phyloP scores from a whole-genome alignment of 257 asterid species.

The Solanum chiquidenum region DNA sequence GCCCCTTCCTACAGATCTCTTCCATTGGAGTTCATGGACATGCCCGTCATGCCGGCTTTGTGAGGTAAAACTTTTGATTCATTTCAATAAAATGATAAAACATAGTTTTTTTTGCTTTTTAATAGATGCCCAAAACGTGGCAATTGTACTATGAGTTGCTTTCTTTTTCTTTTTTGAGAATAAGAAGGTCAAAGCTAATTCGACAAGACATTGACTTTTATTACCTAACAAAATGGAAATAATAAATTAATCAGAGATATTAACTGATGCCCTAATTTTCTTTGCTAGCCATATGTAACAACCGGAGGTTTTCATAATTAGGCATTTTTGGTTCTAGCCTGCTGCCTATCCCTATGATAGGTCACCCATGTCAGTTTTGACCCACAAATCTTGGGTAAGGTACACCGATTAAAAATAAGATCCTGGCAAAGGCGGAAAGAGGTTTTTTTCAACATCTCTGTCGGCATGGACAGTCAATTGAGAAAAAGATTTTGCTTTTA shows the following conservation, averaged over 20 bases:
- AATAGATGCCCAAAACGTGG: not conserved
- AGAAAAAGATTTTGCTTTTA: not conserved
- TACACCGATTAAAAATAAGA: not conserved
- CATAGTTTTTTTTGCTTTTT: not conserved
- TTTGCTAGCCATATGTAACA: not conserved
- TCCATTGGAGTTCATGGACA: slow-evolving; percentile 97
- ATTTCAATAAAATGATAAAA: not conserved
- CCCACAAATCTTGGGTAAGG: not conserved
- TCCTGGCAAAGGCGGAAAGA: not conserved
- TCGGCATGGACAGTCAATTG: not conserved
- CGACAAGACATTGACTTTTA: not conserved
- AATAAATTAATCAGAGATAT: not conserved
- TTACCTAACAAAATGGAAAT: not conserved
- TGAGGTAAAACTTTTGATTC: slow-evolving; percentile 51
- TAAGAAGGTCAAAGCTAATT: not conserved
- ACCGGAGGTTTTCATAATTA: not conserved
- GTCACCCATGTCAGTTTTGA: not conserved
- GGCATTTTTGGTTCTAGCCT: not conserved
- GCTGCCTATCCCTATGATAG: not conserved
- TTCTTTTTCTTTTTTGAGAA: not conserved
- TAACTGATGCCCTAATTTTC: not conserved
- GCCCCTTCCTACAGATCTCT: slow-evolving; percentile 56
- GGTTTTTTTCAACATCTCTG: not conserved
- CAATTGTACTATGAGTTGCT: not conserved
- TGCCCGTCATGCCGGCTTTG: slow-evolving; percentile 93